Evolutionary conservation across 2,329 filamentous ascomycete species (phyloP).

Genomic region (Colletotrichum theobromicola): DNA sequence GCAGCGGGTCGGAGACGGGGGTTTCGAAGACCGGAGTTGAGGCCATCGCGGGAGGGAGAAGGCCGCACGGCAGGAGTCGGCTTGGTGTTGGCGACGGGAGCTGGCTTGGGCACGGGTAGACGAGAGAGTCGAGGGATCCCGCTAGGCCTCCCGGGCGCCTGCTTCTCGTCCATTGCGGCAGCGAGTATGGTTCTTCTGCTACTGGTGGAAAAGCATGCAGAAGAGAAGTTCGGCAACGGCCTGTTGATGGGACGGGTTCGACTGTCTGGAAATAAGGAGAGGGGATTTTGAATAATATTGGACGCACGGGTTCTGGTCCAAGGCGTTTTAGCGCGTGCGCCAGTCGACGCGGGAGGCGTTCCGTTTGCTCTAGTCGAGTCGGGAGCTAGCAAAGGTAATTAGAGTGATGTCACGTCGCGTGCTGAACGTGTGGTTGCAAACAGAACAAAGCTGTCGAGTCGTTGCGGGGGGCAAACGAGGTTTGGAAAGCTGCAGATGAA

Average conservation of each 20-base stretch:
- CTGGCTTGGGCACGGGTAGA: conserved; percentile 38
- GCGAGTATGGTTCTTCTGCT: neutral
- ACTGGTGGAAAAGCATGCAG: neutral
- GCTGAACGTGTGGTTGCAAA: neutral
- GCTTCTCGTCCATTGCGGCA: conserved; percentile 20
- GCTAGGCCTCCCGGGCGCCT: conserved; percentile 24
- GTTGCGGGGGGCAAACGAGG: neutral
- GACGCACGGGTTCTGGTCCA: neutral
- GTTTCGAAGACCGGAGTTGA: conserved; percentile 21
- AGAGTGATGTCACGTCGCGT: neutral
- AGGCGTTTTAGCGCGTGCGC: neutral
- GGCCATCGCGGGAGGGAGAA: conserved; percentile 32
- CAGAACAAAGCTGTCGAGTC: neutral
- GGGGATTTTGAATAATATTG: neutral
- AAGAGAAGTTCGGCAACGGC: neutral
- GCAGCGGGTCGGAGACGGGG: conserved; percentile 44
- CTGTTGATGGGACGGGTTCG: neutral
- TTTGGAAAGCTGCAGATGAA: neutral
- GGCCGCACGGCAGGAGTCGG: conserved; percentile 32
- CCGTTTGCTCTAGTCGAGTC: conserved; percentile 6
- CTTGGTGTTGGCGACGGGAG: conserved; percentile 2
- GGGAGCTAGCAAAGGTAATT: conserved; percentile 7
- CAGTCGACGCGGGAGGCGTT: neutral
- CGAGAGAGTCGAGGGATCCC: conserved; percentile 43
- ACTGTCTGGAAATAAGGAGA: neutral